These are phyloP conservation scores for Orbilia brochopaga DNA, from an alignment of 2,329 filamentous ascomycete genomes.

Conservation along the genomic window DNA sequence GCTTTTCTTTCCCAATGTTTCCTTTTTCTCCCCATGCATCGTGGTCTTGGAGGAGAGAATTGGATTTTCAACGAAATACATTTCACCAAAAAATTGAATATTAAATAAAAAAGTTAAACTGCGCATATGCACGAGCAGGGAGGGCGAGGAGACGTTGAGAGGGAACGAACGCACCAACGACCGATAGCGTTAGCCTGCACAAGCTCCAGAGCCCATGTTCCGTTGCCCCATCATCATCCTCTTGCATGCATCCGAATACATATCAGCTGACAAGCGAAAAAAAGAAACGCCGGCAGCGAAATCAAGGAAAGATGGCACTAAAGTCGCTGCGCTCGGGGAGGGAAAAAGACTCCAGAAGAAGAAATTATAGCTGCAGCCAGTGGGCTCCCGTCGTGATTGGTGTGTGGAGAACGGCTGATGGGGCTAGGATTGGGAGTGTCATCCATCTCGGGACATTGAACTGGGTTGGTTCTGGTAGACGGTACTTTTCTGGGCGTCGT, in stretches of 20 bases:
- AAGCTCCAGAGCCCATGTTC: constrained; percentile 31
- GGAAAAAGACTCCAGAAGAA: constrained; percentile 7
- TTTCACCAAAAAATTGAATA: neutral
- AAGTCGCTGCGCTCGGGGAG: constrained; percentile 28
- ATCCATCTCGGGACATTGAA: constrained; percentile 50
- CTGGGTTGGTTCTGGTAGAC: constrained; percentile 47
- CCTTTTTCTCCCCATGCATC: neutral
- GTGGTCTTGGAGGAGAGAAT: no score
- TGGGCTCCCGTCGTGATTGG: neutral
- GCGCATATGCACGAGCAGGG: neutral
- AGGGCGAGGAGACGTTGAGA: constrained; percentile 11
- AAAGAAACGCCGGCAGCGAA: constrained; percentile 13
- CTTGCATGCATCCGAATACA: constrained; percentile 51
- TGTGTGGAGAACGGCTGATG: neutral
- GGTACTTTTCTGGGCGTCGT: constrained; percentile 18
- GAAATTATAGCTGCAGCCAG: constrained; percentile 4
- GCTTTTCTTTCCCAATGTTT: neutral
- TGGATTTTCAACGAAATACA: no score
- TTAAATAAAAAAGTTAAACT: neutral
- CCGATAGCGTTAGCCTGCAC: constrained; percentile 31
- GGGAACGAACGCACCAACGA: neutral
- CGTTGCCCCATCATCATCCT: constrained; percentile 47
- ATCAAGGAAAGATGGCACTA: constrained; percentile 49
- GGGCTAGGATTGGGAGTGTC: constrained; percentile 38
- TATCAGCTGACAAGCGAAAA: constrained; percentile 50